phyloP scores from a whole-genome alignment of 495 filamentous ascomycete species.

The Extremus antarcticus region DNA sequence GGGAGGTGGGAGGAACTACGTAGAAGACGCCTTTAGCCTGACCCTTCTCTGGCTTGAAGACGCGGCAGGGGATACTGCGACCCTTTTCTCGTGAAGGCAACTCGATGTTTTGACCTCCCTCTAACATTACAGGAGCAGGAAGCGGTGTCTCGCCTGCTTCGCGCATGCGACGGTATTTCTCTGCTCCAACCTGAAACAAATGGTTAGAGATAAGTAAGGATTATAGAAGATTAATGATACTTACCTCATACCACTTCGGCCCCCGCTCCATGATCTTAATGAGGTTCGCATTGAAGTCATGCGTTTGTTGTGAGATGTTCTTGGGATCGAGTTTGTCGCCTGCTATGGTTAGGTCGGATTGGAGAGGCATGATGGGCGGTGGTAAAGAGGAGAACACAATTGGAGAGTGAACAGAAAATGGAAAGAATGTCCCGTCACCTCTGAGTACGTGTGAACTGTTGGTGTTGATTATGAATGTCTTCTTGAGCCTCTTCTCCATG shows the following conservation, averaged over 20 bases:
- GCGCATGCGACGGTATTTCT: slow-evolving; percentile 38
- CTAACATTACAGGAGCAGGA: slow-evolving; percentile 31
- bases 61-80: slow-evolving; percentile 38
- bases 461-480: too few relatives aligned
- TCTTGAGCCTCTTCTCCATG: too few relatives aligned
- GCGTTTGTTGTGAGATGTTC: slow-evolving; percentile 18
- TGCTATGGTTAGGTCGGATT: background rate
- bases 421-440: too few relatives aligned
- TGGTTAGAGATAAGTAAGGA: background rate
- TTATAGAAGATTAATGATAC: background rate
- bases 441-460: too few relatives aligned
- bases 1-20: too few relatives aligned
- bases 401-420: too few relatives aligned
- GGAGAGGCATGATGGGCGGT: background rate
- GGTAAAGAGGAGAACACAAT: background rate
- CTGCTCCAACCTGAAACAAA: slow-evolving; percentile 30
- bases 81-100: slow-evolving; percentile 41
- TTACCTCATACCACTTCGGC: slow-evolving; percentile 31
- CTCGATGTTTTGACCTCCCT: slow-evolving; percentile 29
- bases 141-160: slow-evolving; percentile 35
- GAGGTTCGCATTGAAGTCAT: slow-evolving; percentile 28
- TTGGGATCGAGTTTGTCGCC: slow-evolving; percentile 23
- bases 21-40: slow-evolving; percentile 34
- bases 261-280: slow-evolving; percentile 27
- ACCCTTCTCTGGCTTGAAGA: slow-evolving; percentile 37